Percentiles rank a stretch among this genome's conserved stretches.
These are phyloP conservation scores for Colletotrichum tamarilloi DNA, from an alignment of 2,329 filamentous ascomycete genomes.

Conservation along the genomic window DNA sequence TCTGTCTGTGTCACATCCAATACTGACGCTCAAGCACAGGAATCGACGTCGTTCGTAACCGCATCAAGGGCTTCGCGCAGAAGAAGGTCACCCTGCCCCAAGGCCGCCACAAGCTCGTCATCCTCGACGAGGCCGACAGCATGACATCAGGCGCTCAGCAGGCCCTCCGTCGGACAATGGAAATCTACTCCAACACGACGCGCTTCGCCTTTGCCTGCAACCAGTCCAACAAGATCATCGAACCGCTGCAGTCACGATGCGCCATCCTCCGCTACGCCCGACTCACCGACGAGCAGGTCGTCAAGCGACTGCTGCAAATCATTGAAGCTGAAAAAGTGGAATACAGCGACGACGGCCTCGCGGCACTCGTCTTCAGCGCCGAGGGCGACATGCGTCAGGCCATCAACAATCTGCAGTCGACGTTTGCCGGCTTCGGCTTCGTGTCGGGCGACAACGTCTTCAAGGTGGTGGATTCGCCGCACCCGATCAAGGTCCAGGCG, in stretches of 20 bases:
- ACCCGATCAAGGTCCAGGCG: constrained; percentile 97
- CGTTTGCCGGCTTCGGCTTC: constrained; percentile 92
- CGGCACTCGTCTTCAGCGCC: constrained; percentile 95
- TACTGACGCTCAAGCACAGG: constrained; percentile 56
- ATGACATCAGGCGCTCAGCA: constrained; percentile 99
- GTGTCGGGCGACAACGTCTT: constrained; percentile 99
- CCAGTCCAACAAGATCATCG: constrained; percentile 99
- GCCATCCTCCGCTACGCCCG: constrained; percentile 95
- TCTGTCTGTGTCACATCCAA: constrained; percentile 5
- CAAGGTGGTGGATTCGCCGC: constrained; percentile 94
- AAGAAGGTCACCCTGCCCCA: constrained; percentile 96
- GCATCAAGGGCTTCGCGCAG: constrained; percentile 98
- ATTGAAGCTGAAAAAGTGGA: constrained; percentile 92
- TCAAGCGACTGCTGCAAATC: constrained; percentile 90
- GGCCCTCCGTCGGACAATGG: constrained; percentile 94
- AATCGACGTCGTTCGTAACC: constrained; percentile 96
- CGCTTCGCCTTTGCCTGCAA: constrained; percentile 99
- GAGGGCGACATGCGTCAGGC: constrained; percentile 99
- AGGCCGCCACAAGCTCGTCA: constrained; percentile 94
- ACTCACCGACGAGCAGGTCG: constrained; percentile 91
- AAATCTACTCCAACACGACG: constrained; percentile 97
- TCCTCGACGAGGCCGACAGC: constrained; percentile 96
- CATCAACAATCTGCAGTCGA: constrained; percentile 98
- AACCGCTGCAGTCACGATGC: constrained; percentile 96
- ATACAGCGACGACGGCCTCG: constrained; percentile 92